Percentiles rank a stretch among this genome's conserved stretches.
phyloP scores from a whole-genome alignment of 2,329 filamentous ascomycete genomes.

The Trichoderma pleuroti region DNA sequence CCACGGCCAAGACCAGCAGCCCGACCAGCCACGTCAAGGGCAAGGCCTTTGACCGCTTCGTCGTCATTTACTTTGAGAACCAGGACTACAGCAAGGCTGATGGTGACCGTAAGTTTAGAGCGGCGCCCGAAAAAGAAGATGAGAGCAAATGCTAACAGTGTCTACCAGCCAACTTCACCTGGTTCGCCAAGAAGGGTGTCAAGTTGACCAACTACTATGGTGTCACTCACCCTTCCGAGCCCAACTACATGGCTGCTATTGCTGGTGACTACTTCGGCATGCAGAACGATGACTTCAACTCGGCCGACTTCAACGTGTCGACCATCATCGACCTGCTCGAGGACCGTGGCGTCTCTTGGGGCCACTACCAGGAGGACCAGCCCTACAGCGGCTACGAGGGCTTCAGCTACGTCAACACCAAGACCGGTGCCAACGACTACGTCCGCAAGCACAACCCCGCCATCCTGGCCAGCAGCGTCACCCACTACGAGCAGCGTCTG shows the following conservation, averaged over 20 bases:
- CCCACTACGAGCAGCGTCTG: constrained; percentile 56
- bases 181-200: constrained; percentile 32
- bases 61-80: constrained; percentile 75
- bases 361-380: constrained; percentile 72
- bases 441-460: constrained; percentile 77
- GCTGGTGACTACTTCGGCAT: constrained; percentile 73
- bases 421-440: constrained; percentile 68
- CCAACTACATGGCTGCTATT: constrained; percentile 69
- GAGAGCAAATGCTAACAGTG: not conserved
- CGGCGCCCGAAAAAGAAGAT: not conserved
- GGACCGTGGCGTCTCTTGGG: constrained; percentile 62
- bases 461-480: constrained; percentile 63
- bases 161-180: constrained; percentile 28
- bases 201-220: constrained; percentile 45
- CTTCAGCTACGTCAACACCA: constrained; percentile 57
- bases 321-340: constrained; percentile 68
- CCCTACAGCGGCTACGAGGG: constrained; percentile 73
- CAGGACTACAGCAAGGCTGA: constrained; percentile 63
- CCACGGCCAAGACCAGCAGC: constrained; percentile 57
- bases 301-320: constrained; percentile 57
- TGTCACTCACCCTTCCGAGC: constrained; percentile 69
- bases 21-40: constrained; percentile 64
- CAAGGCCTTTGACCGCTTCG: constrained; percentile 68
- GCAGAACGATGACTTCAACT: constrained; percentile 62
- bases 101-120: constrained; percentile 51